Evolutionary conservation across 2,329 filamentous ascomycete species (phyloP), one percentile per base, ranked within the genome.

Genomic region (Scorias spongiosa): DNA sequence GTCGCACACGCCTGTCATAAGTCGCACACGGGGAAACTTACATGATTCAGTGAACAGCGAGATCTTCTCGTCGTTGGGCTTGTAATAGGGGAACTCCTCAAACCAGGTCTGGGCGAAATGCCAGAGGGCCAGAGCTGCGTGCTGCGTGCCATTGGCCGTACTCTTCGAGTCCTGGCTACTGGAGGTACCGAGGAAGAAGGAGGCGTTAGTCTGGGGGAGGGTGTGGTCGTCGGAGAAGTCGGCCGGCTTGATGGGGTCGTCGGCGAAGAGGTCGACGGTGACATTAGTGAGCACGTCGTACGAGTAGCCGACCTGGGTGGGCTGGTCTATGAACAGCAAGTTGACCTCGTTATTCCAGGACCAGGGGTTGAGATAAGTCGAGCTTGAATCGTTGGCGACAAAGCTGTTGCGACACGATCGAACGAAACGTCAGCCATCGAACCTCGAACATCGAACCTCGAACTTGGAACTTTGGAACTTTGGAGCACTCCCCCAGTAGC

Each of bases 41-140:
- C 32, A 85, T 53, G 76, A 80, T 57, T 85, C 79, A 1, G 78
- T 71, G 48, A 81, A 83, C 4, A 84, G 63, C 51, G 78, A 78
- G 43, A 84, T 68, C 5, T 52, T 51, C 44, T 58, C 54, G 5
- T 74, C 74, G 14, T 77, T 61, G 2, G 66, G 60, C 46, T 58
- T 58, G 48, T 58, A 58, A 10, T 51, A 41, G 1, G 56, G 56
- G 17, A 60, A 59, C 44, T 58, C 54, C 38, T 56, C 64, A 26
- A 81, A 59, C 54, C 51, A 58, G 1, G 54, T 74, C 51, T 80
- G 76, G 11, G 79, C 57, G 54, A 80, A 72, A 52, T 81, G 76
- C 75, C 77, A 82, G 10, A 76, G 63, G 2, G 75, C 73, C 2
- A 52, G 49, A 12, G 57, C 55, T 29, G 57, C 57, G 46, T 58